Percentiles rank a stretch among this genome's conserved stretches.
These are phyloP conservation scores for Hypoxylon sp. DNA, from an alignment of 2,329 filamentous ascomycete genomes.

Conservation along the genomic window DNA sequence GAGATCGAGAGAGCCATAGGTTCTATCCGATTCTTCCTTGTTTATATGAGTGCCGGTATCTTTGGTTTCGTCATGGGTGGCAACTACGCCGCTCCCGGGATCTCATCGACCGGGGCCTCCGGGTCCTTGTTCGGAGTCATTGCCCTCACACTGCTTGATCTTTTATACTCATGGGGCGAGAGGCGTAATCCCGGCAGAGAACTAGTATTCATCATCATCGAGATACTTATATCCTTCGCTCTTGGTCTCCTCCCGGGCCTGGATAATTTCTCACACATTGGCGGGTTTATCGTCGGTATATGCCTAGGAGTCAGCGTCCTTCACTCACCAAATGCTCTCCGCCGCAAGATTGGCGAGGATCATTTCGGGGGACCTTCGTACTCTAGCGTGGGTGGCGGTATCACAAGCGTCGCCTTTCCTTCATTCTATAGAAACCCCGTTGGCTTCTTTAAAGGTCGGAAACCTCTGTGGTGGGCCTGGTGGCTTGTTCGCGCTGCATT, in stretches of 20 bases:
- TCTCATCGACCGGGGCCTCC: slow-evolving; percentile 89
- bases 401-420: slow-evolving; percentile 63
- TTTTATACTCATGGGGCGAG: slow-evolving; percentile 92
- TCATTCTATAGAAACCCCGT: slow-evolving; percentile 73
- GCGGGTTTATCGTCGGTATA: slow-evolving; percentile 93
- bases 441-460: slow-evolving; percentile 91
- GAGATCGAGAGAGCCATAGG: slow-evolving; percentile 96
- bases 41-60: slow-evolving; percentile 92
- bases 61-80: slow-evolving; percentile 96
- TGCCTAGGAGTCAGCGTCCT: slow-evolving; percentile 88
- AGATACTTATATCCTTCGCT: slow-evolving; percentile 91
- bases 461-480: slow-evolving; percentile 97
- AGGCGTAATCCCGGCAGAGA: slow-evolving; percentile 84
- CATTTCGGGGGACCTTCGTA: slow-evolving; percentile 71
- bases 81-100: slow-evolving; percentile 87
- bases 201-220: slow-evolving; percentile 86
- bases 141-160: slow-evolving; percentile 87
- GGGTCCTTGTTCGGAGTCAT: slow-evolving; percentile 93
- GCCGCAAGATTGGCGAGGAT: slow-evolving; percentile 79
- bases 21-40: slow-evolving; percentile 86
- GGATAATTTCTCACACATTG: slow-evolving; percentile 98
- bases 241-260: slow-evolving; percentile 91
- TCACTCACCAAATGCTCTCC: slow-evolving; percentile 86
- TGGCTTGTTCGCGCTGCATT: slow-evolving; percentile 88
- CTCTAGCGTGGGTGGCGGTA: slow-evolving; percentile 71